phyloP scores from a whole-genome alignment of 164 flowering plant species.

The Taxillus chinensis region DNA sequence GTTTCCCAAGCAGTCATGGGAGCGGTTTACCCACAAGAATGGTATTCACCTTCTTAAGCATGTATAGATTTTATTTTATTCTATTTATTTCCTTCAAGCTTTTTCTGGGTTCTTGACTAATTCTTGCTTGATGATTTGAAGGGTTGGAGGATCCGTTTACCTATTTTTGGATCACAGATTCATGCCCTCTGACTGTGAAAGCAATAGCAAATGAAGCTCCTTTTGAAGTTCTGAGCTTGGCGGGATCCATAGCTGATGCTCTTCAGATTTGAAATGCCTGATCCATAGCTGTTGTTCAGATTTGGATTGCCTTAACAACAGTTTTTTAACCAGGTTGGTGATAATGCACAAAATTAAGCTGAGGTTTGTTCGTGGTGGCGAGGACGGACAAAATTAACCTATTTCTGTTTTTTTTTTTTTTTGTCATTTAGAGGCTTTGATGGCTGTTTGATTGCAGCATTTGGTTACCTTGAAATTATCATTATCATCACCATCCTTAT shows the following conservation, averaged over 20 bases:
- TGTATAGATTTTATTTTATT: neutral
- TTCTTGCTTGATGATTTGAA: constrained; percentile 11
- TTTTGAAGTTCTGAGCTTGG: constrained; percentile 86
- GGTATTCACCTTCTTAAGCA: neutral
- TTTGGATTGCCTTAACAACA: constrained; percentile 20
- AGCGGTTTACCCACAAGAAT: constrained; percentile 2
- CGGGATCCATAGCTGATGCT: constrained; percentile 89
- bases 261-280: constrained; percentile 55
- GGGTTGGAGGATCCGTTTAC: constrained; percentile 47
- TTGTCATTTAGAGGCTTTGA: too few species aligned
- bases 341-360: too few species aligned
- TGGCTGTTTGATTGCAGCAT: too few species aligned
- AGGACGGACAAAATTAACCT: too few species aligned
- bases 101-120: neutral
- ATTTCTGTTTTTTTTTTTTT: too few species aligned
- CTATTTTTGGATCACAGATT: constrained; percentile 95
- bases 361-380: too few species aligned
- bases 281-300: constrained; percentile 79
- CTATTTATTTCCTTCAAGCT: neutral
- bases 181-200: constrained; percentile 83
- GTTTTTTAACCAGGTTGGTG: too few species aligned
- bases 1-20: constrained; percentile 3
- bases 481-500: too few species aligned
- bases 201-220: constrained; percentile 73
- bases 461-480: too few species aligned